A percentile compares a stretch with the other conserved stretches of the same genome.
phyloP scores from a whole-genome alignment of 768 basidiomycete species.

The Phlebiopsis gigantea region DNA sequence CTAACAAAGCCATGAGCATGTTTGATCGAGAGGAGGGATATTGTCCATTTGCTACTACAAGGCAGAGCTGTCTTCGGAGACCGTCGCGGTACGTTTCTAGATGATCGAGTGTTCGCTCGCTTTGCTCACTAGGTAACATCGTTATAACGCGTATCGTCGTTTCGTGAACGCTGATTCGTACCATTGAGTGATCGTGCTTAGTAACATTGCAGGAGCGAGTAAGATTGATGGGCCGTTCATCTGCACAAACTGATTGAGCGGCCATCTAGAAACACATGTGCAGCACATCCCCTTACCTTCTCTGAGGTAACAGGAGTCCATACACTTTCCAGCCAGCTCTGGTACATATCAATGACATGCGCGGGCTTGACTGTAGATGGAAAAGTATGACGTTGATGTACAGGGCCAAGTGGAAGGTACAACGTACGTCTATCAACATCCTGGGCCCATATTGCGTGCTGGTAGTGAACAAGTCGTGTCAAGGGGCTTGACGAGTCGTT shows the following conservation, averaged over 20 bases:
- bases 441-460: slow-evolving; percentile 51
- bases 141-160: not conserved
- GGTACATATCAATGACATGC: slow-evolving; percentile 30
- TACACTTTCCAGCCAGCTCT: slow-evolving; percentile 46
- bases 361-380: slow-evolving; percentile 27
- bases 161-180: not conserved
- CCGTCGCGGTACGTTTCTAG: slow-evolving; percentile 9
- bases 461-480: slow-evolving; percentile 44
- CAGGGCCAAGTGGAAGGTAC: not conserved
- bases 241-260: slow-evolving; percentile 2
- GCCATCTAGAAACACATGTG: not conserved
- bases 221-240: slow-evolving; percentile 15
- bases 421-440: slow-evolving; percentile 37
- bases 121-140: not conserved
- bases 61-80: slow-evolving; percentile 11
- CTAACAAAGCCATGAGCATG: slow-evolving; percentile 1
- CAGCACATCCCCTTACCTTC: not conserved
- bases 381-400: slow-evolving; percentile 1
- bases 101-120: slow-evolving; percentile 5
- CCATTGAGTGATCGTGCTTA: slow-evolving; percentile 14
- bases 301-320: slow-evolving; percentile 29
- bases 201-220: slow-evolving; percentile 16
- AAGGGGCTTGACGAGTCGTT: slow-evolving; percentile 32
- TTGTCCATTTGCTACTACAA: not conserved
- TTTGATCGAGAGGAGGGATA: not conserved